Evolutionary conservation across 176 grass and related monocot genomes (phyloP), one percentile per base, ranked within the genome.

Genomic region (Pontederia paniculata): DNA sequence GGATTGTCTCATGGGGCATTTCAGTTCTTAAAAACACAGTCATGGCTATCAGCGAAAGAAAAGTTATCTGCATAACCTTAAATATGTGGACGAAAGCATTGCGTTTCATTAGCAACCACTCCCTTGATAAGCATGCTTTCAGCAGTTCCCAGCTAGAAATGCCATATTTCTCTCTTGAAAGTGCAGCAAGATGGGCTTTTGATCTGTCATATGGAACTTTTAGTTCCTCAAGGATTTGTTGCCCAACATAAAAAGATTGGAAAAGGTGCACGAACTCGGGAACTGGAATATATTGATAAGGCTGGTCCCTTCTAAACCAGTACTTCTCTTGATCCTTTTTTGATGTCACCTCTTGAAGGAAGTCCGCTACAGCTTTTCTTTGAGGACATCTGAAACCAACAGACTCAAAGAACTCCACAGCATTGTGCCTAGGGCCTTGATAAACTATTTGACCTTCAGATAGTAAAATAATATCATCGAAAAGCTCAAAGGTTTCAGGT

Each of bases 311-410:
- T 13, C 15, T 46, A 7, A 20, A 45, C 85, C 80, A 83, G 12
- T 89, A 88, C 51, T 83, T 80, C 5, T 67, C 64, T 47, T 88
- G 85, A 71, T 88, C 80, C 65, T 80, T 88, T 67, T 44, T 83
- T 12, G 80, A 89, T 54, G 69, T 83, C 43, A 82, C 85, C 70
- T 89, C 85, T 48, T 89, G 85, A 51, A 89, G 77, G 4, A 89
- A 89, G 60, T 89, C 80, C 0, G 80, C 85, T 0, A 78, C 80
- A 42, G 73, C 80, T 72, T 89, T 89, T 61, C 85, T 68, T 23
- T 89, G 62, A 14, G 85, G 85, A 50, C 85, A 89, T 21, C 48
- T 67, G 6, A 89, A 89, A 22, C 85, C 85, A 12, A 74, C 28
- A 47, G 57, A 63, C 58, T 84, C 80, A 5, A 89, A 84, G 52